Percentiles rank a stretch among this genome's conserved stretches.
phyloP scores from a whole-genome alignment of 2,329 filamentous ascomycete genomes.

The Tricladium varicosporioides region DNA sequence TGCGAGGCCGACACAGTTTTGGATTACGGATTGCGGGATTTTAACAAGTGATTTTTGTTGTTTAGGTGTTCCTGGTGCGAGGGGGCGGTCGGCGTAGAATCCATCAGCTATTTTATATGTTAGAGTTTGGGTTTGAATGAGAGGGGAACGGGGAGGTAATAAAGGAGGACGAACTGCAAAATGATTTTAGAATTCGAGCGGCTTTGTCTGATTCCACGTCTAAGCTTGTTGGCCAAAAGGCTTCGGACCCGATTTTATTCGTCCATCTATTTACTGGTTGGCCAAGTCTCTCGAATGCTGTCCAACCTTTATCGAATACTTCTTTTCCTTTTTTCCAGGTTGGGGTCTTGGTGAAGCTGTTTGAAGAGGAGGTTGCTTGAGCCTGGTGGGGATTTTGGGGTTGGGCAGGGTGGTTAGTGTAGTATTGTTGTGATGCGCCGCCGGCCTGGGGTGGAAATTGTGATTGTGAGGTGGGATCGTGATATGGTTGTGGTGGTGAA shows the following conservation, averaged over 20 bases:
- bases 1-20: conserved; percentile 82
- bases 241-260: conserved; percentile 77
- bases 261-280: conserved; percentile 77
- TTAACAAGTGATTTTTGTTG: conserved; percentile 70
- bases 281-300: conserved; percentile 63
- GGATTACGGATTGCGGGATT: conserved; percentile 80
- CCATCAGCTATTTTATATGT: conserved; percentile 53
- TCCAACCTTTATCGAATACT: conserved; percentile 73
- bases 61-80: conserved; percentile 39
- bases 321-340: conserved; percentile 39
- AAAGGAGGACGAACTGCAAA: conserved; percentile 66
- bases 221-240: conserved; percentile 79
- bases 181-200: conserved; percentile 82
- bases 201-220: conserved; percentile 91
- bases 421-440: no score
- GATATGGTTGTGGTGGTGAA: no score
- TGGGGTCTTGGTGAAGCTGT: no score
- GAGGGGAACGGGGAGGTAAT: no score
- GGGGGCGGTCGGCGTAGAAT: conserved; percentile 55
- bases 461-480: no score
- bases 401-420: no score
- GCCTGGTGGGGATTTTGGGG: no score
- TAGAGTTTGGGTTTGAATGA: not conserved
- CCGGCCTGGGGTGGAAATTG: no score
- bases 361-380: no score